Conservation (phyloP, 2,329 filamentous ascomycete genomes). For the Fusarium lyarnte region DNA sequence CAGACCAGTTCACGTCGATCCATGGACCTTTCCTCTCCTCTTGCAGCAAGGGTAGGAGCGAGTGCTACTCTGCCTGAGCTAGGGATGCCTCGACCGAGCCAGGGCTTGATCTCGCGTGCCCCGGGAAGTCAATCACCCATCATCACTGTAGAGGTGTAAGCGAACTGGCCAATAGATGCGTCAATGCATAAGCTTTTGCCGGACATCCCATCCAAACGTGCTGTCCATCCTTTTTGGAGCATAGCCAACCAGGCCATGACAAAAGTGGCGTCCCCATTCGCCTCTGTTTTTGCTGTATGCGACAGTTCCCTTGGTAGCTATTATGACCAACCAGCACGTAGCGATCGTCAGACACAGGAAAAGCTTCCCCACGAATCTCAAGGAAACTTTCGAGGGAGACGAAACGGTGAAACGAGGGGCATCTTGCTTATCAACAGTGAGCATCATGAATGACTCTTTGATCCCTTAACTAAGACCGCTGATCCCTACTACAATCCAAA, state of each 20-base stretch:
- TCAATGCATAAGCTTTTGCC: constrained; percentile 26
- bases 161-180: constrained; percentile 14
- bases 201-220: constrained; percentile 22
- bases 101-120: constrained; percentile 27
- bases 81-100: constrained; percentile 16
- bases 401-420: not conserved
- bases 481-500: constrained; percentile 22
- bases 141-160: constrained; percentile 18
- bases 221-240: constrained; percentile 27
- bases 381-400: not conserved
- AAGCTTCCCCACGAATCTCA: not conserved
- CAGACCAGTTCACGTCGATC: constrained; percentile 27
- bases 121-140: constrained; percentile 30
- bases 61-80: constrained; percentile 8
- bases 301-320: not conserved
- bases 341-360: constrained; percentile 23
- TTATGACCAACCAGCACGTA: constrained; percentile 18
- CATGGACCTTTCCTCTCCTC: not conserved
- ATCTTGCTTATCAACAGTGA: constrained; percentile 16
- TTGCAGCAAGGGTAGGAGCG: constrained; percentile 12
- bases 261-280: constrained; percentile 29
- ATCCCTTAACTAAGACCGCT: not conserved
- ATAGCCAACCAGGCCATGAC: constrained; percentile 29
- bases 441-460: constrained; percentile 32
- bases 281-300: not conserved